Evolutionary conservation across 306 rosid genomes (phyloP), one percentile per base, ranked within the genome.

Genomic region (Lupinus albus): DNA sequence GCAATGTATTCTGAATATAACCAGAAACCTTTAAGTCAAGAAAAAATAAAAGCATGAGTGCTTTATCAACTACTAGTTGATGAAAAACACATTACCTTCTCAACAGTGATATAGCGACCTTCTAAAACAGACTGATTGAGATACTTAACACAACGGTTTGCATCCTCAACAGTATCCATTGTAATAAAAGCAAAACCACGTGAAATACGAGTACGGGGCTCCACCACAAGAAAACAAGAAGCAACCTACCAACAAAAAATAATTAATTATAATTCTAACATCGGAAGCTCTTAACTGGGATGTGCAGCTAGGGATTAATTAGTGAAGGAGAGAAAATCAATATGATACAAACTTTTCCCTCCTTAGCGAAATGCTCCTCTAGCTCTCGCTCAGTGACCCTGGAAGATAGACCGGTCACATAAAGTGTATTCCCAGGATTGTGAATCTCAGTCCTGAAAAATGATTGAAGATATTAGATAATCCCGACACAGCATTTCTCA

Each of bases 171-270:
- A 57, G 30, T 9, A 67, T 83, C 95, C 99, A 94, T 94, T 0
- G 97, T 90, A 59, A 94, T 79, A 69, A 94, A 94, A 39, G 96
- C 97, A 88, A 94, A 94, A 55, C 99, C 99, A 35, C 99, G 97
- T 42, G 99, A 94, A 14, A 90, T 84, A 1, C 89, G 96, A 0
- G 99, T 83, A 0, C 96, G 94, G 7, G 97, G 99, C 79, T 94
- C 99, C 73, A 90, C 84, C 71, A 94, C 99, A 13, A 94, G 99
- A 78, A 94, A 94, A 64, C 99, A 94, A 5, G 99, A 94, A 54
- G 90, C 90, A 62, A 94, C 99, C 99, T 94, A 84, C 48, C 47
- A 42, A 61, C 21, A 10, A 58, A 35, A 14, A 44, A 47, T n/a
- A 11, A 67, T 21, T 18, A n/a, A 71, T 0, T n/a, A 38, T 21